These are phyloP conservation scores for Cylindrodendrum hubeiense DNA, from an alignment of 2,329 filamentous ascomycete species.

Conservation along the genomic window DNA sequence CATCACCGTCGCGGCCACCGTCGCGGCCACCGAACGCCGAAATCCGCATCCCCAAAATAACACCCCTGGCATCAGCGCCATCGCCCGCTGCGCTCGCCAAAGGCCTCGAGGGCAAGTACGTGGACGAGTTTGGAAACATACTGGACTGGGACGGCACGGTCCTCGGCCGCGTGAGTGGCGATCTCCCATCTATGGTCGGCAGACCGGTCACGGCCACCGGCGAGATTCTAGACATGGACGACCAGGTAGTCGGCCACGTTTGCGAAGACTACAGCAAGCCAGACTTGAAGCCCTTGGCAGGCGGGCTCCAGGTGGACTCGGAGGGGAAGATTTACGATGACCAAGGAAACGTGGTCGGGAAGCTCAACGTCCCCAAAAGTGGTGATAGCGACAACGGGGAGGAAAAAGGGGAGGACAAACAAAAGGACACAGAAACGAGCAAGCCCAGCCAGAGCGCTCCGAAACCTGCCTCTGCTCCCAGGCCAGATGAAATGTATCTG, in stretches of 20 bases:
- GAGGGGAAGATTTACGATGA: constrained; percentile 70
- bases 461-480: constrained; percentile 53
- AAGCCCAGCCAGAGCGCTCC: constrained; percentile 18
- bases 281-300: constrained; percentile 63
- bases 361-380: constrained; percentile 62
- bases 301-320: constrained; percentile 67
- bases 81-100: constrained; percentile 50
- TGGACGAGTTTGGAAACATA: constrained; percentile 68
- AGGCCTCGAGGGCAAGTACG: constrained; percentile 60
- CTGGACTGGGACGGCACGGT: constrained; percentile 63
- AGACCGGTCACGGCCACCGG: constrained; percentile 59
- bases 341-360: constrained; percentile 70
- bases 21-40: constrained; percentile 9
- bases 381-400: not conserved
- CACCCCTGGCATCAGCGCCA: constrained; percentile 52
- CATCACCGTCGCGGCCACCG: not conserved
- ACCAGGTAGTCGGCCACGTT: constrained; percentile 83
- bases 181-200: constrained; percentile 68
- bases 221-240: constrained; percentile 78
- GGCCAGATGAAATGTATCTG: constrained; percentile 66
- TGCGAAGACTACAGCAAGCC: constrained; percentile 67
- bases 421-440: constrained; percentile 2
- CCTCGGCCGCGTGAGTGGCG: constrained; percentile 64
- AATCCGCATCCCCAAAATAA: constrained; percentile 56
- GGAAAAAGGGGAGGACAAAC: constrained; percentile 7